Conservation (phyloP, 2,329 filamentous ascomycete genomes). For the Beauveria medogensis region DNA sequence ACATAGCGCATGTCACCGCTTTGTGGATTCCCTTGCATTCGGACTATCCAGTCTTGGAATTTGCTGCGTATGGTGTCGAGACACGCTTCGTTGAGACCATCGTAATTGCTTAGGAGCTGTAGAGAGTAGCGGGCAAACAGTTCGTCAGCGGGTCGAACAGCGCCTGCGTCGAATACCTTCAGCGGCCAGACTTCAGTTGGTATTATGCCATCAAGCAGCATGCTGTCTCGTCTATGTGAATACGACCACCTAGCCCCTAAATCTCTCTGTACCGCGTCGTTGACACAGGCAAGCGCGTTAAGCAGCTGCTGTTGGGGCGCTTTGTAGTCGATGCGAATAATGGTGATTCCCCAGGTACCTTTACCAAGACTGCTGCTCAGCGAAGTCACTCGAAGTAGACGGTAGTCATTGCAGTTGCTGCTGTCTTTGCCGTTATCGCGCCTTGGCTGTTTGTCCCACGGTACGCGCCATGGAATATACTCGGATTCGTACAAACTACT, state of each 20-base stretch:
- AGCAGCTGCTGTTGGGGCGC: neutral
- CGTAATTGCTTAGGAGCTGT: neutral
- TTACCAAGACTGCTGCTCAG: neutral
- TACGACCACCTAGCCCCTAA: neutral
- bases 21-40: neutral
- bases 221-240: neutral
- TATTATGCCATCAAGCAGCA: neutral
- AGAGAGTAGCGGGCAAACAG: neutral
- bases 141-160: neutral
- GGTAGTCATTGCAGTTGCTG: neutral
- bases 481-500: neutral
- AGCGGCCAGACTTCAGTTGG: neutral
- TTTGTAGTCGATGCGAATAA: neutral
- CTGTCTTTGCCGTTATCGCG: neutral
- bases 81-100: neutral
- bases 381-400: neutral
- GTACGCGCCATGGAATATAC: neutral
- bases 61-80: neutral
- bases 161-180: neutral
- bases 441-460: neutral
- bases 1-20: slow-evolving; percentile 6
- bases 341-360: neutral
- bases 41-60: neutral
- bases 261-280: neutral
- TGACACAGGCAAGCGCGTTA: neutral